phyloP scores from a whole-genome alignment of 2,329 filamentous ascomycete species.

The Neocucurbitaria cava region DNA sequence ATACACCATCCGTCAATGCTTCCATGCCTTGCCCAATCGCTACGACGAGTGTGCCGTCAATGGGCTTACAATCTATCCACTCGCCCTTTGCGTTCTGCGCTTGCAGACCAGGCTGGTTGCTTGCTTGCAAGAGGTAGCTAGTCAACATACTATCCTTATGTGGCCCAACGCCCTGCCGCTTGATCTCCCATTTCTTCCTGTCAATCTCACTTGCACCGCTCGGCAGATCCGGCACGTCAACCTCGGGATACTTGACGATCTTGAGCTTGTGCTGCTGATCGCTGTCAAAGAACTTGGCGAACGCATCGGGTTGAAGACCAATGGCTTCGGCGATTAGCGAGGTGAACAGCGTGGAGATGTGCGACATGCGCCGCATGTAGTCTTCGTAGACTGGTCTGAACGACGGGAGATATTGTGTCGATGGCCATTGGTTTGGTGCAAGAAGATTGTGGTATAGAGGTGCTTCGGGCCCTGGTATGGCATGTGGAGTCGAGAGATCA shows the following conservation, averaged over 20 bases:
- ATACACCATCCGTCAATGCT: conserved; percentile 83
- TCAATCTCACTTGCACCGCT: conserved; percentile 39
- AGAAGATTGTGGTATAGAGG: conserved; percentile 78
- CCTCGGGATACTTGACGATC: conserved; percentile 84
- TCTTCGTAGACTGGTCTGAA: conserved; percentile 75
- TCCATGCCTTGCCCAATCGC: conserved; percentile 89
- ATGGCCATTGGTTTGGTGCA: conserved; percentile 82
- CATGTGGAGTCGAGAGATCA: conserved; percentile 82
- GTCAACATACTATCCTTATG: conserved; percentile 88
- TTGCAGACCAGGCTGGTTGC: conserved; percentile 76
- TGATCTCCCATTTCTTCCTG: conserved; percentile 58
- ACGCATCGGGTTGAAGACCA: conserved; percentile 71
- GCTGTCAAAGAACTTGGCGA: conserved; percentile 78
- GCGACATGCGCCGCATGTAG: conserved; percentile 79
- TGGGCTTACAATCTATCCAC: conserved; percentile 84
- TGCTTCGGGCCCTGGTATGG: conserved; percentile 65
- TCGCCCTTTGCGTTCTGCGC: conserved; percentile 79
- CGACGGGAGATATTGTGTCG: conserved; percentile 64
- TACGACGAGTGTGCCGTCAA: conserved; percentile 80
- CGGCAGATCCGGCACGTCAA: conserved; percentile 42
- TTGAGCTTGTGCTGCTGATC: conserved; percentile 85
- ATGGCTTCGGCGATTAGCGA: conserved; percentile 86
- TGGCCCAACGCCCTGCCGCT: conserved; percentile 71
- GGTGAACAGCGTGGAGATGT: conserved; percentile 76
- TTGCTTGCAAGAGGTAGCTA: conserved; percentile 81